Base-by-base conservation (phyloP, 495 filamentous ascomycete genomes). In the Beverwykella pulmonaria region DNA sequence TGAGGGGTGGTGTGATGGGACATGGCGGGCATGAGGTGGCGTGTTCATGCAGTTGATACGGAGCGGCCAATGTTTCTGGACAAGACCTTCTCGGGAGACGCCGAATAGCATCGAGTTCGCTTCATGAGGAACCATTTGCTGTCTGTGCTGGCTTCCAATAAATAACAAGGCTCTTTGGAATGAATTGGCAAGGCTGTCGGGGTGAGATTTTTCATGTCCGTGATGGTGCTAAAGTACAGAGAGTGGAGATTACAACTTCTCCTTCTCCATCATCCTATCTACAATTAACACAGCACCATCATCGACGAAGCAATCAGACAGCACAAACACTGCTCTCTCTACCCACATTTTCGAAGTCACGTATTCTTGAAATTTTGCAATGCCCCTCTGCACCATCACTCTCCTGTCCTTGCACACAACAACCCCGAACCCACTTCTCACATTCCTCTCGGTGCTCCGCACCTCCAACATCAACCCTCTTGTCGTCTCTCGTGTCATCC, bases 401-500 rank as follows among this genome's bases (percentile, higher is more conserved):
- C 71, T 78, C 54, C 30, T 78, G 49, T 65, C 75, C 39, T 71
- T 78, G 5, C 44, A 53, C 55, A 27, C 71, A 48, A 30, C 49
- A 2, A 53, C 59, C 27, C 67, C 58, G 46, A 34, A 9, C 29
- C 60, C 53, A 9, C 32, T 74, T 39, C 39, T 65, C 12, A 58
- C 62, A 12, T 77, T 70, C 66, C 63, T 76, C 27, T 50, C 71
- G 1, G 63, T 71, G 49, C 63, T 78, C 30, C 57, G 49, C 32
- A 65, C 66, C 14, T 26, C 59, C 5, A 19, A 47, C 25, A 20
- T 77, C 15, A 74, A 72, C 48, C 77, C 82, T 30, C 74, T 88
- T 53, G 75, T 83, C 30, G 76, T 83, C 55, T 78, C 82, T 30
- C 75, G 79, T 17, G 75, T 80, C 26, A 69, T 84, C 36, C 76